These are phyloP conservation scores for Pilobolus umbonatus DNA, from an alignment of 192 early-diverging fungal species.

Conservation along the genomic window DNA sequence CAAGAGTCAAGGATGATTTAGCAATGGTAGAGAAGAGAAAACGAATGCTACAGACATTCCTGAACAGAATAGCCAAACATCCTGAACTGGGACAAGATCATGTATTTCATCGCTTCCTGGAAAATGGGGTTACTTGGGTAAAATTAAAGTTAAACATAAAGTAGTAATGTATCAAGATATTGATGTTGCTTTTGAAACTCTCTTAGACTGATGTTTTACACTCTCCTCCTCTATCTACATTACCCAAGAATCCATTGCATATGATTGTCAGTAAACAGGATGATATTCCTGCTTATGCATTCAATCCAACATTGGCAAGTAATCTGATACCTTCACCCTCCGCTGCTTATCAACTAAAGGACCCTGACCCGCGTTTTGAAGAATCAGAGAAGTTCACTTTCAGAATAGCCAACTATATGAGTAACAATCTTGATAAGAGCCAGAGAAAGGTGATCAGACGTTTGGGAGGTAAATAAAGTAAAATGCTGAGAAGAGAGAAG, in stretches of 20 bases:
- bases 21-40: slow-evolving; percentile 87
- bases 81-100: slow-evolving; percentile 83
- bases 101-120: slow-evolving; percentile 90
- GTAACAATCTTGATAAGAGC: slow-evolving; percentile 63
- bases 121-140: slow-evolving; percentile 71
- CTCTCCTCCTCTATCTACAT: slow-evolving; percentile 59
- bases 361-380: slow-evolving; percentile 80
- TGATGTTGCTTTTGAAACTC: background rate
- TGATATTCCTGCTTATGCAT: slow-evolving; percentile 4
- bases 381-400: slow-evolving; percentile 91
- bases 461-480: slow-evolving; percentile 46
- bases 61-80: slow-evolving; percentile 88
- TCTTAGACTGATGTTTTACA: slow-evolving; percentile 63
- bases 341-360: slow-evolving; percentile 51
- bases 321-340: slow-evolving; percentile 47
- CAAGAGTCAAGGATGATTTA: slow-evolving; percentile 85
- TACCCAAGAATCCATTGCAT: slow-evolving; percentile 64
- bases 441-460: slow-evolving; percentile 71
- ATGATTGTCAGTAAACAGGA: slow-evolving; percentile 18
- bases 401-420: slow-evolving; percentile 79
- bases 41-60: slow-evolving; percentile 88
- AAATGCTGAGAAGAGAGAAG: background rate
- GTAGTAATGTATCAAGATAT: background rate
- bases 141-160: background rate
- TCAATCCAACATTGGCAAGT: slow-evolving; percentile 5